Percentiles rank a stretch among this genome's conserved stretches.
phyloP scores from a whole-genome alignment of 345 rosid genomes.

The Sisymbrium altissimum region DNA sequence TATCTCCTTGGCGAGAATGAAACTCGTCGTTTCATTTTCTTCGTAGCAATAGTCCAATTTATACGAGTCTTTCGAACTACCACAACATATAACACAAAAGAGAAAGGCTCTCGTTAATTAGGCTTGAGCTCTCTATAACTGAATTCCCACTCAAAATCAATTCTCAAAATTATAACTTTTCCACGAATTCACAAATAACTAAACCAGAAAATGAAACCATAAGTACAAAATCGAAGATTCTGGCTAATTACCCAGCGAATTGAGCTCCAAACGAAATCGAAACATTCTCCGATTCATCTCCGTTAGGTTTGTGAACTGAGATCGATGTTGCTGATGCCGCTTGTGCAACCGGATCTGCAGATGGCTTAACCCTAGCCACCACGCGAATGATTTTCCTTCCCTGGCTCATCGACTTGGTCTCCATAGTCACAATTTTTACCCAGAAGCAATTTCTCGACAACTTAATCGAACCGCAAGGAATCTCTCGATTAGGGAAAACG shows the following conservation, averaged over 20 bases:
- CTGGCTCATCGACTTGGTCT: constrained; percentile 6
- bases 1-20: constrained; percentile 50
- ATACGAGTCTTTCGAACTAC: constrained; percentile 50
- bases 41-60: constrained; percentile 57
- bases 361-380: constrained; percentile 56
- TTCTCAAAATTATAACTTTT: not conserved
- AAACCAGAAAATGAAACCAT: not conserved
- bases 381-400: constrained; percentile 41
- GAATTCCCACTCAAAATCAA: not conserved
- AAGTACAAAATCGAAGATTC: not conserved
- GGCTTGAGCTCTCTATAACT: not conserved
- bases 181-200: not conserved
- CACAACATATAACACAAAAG: not conserved
- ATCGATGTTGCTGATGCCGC: constrained; percentile 31
- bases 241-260: constrained; percentile 36
- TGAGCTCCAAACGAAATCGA: constrained; percentile 50
- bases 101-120: not conserved
- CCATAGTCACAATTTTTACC: not conserved
- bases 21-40: constrained; percentile 36
- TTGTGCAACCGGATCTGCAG: constrained; percentile 27
- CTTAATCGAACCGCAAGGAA: not conserved
- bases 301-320: constrained; percentile 42
- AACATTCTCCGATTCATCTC: constrained; percentile 42
- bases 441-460: not conserved
- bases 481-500: not conserved